These are phyloP conservation scores for Gonium pectorale DNA, from an alignment of 139 green algal genomes.

Conservation along the genomic window DNA sequence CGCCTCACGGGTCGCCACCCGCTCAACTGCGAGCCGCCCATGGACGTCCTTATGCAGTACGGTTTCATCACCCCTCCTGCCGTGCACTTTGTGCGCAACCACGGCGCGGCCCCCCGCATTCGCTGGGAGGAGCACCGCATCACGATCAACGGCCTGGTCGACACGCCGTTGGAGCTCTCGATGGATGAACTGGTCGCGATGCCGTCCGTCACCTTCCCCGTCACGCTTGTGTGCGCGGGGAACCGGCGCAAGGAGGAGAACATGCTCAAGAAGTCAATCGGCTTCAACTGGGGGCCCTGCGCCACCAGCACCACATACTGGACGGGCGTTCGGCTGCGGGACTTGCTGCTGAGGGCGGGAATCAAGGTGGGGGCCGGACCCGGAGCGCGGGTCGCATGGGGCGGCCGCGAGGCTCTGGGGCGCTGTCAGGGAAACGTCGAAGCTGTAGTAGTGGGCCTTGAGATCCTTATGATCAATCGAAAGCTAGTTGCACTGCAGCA, in stretches of 20 bases:
- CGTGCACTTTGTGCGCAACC: slow-evolving; percentile 89
- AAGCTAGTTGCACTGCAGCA: no score
- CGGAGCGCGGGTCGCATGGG: no score
- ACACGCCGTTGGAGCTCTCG: slow-evolving; percentile 74
- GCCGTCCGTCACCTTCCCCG: slow-evolving; percentile 81
- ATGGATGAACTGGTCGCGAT: slow-evolving; percentile 93
- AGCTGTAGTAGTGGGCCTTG: no score
- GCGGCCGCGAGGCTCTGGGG: no score
- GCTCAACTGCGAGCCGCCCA: slow-evolving; percentile 96
- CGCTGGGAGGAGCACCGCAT: slow-evolving; percentile 77
- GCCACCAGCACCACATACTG: slow-evolving; percentile 86
- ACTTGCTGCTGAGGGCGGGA: slow-evolving; percentile 82
- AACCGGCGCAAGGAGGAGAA: slow-evolving; percentile 99
- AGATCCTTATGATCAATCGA: no score
- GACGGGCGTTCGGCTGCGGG: slow-evolving; percentile 91
- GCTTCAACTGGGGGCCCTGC: slow-evolving; percentile 77
- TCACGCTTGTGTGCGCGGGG: slow-evolving; percentile 91
- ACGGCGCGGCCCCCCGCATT: slow-evolving; percentile 85
- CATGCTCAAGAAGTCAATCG: slow-evolving; percentile 98
- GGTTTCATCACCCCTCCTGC: slow-evolving; percentile 89
- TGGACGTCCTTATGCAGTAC: slow-evolving; percentile 76
- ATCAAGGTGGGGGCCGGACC: slow-evolving; percentile 57
- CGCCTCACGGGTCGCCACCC: slow-evolving; percentile 94
- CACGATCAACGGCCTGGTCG: slow-evolving; percentile 84
- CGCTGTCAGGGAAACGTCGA: no score